Percentiles rank a stretch among this genome's conserved stretches.
Evolutionary conservation across 2,329 filamentous ascomycete genomes (phyloP).

Genomic region (Claviceps capensis): DNA sequence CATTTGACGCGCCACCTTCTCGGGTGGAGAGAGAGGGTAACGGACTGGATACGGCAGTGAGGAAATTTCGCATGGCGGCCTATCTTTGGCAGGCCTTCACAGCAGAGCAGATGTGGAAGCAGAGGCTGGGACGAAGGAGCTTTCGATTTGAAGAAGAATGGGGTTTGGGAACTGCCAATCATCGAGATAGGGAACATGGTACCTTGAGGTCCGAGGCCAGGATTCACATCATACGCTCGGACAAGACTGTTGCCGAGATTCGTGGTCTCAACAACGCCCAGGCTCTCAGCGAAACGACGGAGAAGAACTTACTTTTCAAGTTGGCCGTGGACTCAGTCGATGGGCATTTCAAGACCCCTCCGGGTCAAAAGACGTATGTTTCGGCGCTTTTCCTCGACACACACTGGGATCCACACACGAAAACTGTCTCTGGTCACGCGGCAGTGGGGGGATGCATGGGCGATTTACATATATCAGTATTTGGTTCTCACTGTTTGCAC

Average conservation of each 20-base stretch:
- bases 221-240: slow-evolving; percentile 69
- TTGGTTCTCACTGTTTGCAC: slow-evolving; percentile 83
- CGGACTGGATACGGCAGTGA: slow-evolving; percentile 61
- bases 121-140: slow-evolving; percentile 70
- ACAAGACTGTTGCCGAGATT: slow-evolving; percentile 76
- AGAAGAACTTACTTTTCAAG: slow-evolving; percentile 59
- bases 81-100: slow-evolving; percentile 98
- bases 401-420: slow-evolving; percentile 65
- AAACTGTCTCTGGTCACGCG: slow-evolving; percentile 66
- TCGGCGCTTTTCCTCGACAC: slow-evolving; percentile 77
- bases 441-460: slow-evolving; percentile 64
- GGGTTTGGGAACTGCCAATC: slow-evolving; percentile 69
- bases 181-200: slow-evolving; percentile 55
- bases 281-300: slow-evolving; percentile 55
- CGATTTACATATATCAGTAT: slow-evolving; percentile 73
- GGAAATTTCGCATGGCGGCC: slow-evolving; percentile 87
- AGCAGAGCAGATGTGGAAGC: slow-evolving; percentile 87
- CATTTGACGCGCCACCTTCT: slow-evolving; percentile 70
- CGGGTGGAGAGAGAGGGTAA: slow-evolving; percentile 70
- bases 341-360: slow-evolving; percentile 58
- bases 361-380: slow-evolving; percentile 77
- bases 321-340: slow-evolving; percentile 69
- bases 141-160: slow-evolving; percentile 95
- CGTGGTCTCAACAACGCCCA: slow-evolving; percentile 66
- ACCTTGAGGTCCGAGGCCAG: slow-evolving; percentile 83